Evolutionary conservation across 495 filamentous ascomycete genomes (phyloP).

Genomic region (Diplogelasinospora grovesii): DNA sequence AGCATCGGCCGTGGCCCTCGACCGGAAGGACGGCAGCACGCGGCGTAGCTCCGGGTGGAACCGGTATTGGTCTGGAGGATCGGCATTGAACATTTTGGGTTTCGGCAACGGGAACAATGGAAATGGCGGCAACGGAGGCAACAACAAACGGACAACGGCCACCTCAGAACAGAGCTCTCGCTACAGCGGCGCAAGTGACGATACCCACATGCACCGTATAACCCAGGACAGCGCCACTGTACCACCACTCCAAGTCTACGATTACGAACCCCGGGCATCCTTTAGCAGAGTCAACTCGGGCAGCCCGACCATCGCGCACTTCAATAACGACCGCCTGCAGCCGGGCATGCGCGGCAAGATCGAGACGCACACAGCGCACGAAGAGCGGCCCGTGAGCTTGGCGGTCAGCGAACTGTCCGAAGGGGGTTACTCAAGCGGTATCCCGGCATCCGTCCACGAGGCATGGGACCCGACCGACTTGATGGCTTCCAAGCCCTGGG

Average conservation of each 20-base stretch:
- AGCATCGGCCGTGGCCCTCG: conserved; percentile 9
- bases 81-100: conserved; percentile 45
- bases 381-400: conserved; percentile 51
- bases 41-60: conserved; percentile 56
- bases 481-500: conserved; percentile 35
- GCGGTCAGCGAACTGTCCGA: conserved; percentile 42
- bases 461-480: conserved; percentile 46
- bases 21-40: conserved; percentile 22
- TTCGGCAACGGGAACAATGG: conserved; percentile 27
- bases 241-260: conserved; percentile 42
- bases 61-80: conserved; percentile 54
- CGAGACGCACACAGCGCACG: conserved; percentile 38
- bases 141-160: conserved; percentile 34
- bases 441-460: conserved; percentile 47
- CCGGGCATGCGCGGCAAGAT: conserved; percentile 59
- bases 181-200: too few relatives aligned
- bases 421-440: conserved; percentile 54
- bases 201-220: conserved; percentile 39
- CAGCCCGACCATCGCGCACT: conserved; percentile 60
- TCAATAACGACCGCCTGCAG: conserved; percentile 40
- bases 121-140: conserved; percentile 13
- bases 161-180: conserved; percentile 43
- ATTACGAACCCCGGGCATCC: conserved; percentile 43
- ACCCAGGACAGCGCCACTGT: conserved; percentile 50
- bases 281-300: conserved; percentile 54